Conservation (phyloP, 1,284 basidiomycete genomes). For the Apiotrichum akiyoshidainum region DNA sequence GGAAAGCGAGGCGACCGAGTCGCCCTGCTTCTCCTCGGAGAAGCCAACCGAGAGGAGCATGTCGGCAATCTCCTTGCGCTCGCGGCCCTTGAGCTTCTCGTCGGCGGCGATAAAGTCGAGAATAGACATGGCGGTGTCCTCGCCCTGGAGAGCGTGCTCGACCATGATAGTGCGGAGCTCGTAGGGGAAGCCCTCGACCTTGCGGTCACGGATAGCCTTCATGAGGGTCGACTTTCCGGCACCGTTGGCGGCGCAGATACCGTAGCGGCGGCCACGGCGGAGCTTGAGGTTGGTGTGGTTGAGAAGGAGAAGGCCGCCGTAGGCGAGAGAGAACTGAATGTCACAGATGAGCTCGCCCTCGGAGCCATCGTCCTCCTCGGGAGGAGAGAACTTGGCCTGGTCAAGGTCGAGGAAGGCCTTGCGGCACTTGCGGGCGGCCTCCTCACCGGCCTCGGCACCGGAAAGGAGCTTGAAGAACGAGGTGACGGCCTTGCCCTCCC, state of each 20-base stretch:
- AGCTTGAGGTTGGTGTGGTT: conserved; percentile 93
- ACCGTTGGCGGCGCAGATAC: conserved; percentile 93
- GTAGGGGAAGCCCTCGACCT: conserved; percentile 95
- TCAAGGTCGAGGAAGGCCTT: conserved; percentile 75
- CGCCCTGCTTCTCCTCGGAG: conserved; percentile 77
- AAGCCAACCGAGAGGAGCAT: conserved; percentile 88
- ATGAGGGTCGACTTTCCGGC: conserved; percentile 95
- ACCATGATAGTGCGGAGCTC: conserved; percentile 90
- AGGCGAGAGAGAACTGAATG: conserved; percentile 91
- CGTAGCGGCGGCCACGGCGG: conserved; percentile 86
- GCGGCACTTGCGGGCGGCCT: conserved; percentile 64
- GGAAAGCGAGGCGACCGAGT: conserved; percentile 83
- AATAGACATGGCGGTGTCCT: conserved; percentile 75
- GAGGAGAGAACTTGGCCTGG: conserved; percentile 58
- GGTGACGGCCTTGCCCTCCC: conserved; percentile 68
- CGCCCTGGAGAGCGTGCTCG: conserved; percentile 90
- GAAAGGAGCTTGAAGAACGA: conserved; percentile 60
- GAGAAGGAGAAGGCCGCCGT: conserved; percentile 89
- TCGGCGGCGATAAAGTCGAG: conserved; percentile 80
- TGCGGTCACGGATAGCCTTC: conserved; percentile 90
- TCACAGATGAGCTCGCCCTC: conserved; percentile 80
- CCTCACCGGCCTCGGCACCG: conserved; percentile 45
- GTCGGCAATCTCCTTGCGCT: conserved; percentile 67
- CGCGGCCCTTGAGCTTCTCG: conserved; percentile 56
- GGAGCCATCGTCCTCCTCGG: conserved; percentile 95